Evolutionary conservation across 2,329 filamentous ascomycete species (phyloP), one percentile per base, ranked within the genome.

Genomic region (Thermothelomyces thermophilus): DNA sequence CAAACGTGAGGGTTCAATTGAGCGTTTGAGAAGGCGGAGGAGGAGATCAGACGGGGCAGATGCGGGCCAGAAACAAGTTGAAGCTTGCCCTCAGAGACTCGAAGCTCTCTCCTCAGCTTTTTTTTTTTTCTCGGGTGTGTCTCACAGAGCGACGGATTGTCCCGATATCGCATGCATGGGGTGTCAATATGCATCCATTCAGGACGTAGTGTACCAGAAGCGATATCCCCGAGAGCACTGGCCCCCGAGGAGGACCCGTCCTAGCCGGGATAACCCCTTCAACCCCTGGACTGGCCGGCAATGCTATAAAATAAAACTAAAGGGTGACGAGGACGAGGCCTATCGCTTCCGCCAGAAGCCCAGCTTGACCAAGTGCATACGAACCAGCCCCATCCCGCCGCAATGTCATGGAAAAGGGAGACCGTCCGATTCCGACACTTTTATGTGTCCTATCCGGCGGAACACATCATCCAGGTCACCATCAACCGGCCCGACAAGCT

Each of bases 401-500:
- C 37, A 39, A 57, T 57, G 52, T 40, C 56, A 4, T 16, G 35
- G 19, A 48, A 30, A 43, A 41, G 33, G 22, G 51, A 46, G 14
- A 46, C 51, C 26, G 46, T 54, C 17, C 37, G 48, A 2, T 58
- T 57, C 42, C 20, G 30, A 33, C 55, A 59, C 49, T 60, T 59
- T n/a, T 14, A 47, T 5, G 50, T 59, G 5, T 46, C 49, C 1
- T 56, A 56, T 28, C 55, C 57, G 1, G 49, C 37, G 2, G 54
- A 59, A 20, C 54, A 54, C 17, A 44, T 59, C 37, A 36, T 54
- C n/a, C 52, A 54, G n/a, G 50, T 59, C n/a, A 80, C 76, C 2
- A 69, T 83, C 60, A 75, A 78, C 64, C 72, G 77, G 1, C 73
- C 77, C 4, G 61, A 68, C 35, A 69, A 73, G 50, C 74, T 82